A percentile compares a stretch with the other conserved stretches of the same genome.
phyloP scores from a whole-genome alignment of 768 basidiomycete species.

The Pleurotus platypus region DNA sequence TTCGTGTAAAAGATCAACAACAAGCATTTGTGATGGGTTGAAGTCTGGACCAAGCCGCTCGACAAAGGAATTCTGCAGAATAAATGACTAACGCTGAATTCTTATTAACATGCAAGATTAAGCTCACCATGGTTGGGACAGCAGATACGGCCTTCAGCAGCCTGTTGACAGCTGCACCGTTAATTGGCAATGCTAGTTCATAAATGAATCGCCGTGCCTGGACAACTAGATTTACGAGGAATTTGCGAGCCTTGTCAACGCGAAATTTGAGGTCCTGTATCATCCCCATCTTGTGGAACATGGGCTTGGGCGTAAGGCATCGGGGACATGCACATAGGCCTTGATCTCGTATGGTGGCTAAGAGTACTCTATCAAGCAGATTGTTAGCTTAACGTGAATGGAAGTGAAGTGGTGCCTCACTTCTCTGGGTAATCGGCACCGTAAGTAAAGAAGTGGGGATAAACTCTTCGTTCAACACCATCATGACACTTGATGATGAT shows the following conservation, averaged over 20 bases:
- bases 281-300: constrained; percentile 9
- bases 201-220: not conserved
- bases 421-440: constrained; percentile 24
- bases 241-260: constrained; percentile 5
- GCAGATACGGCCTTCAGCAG: constrained; percentile 2
- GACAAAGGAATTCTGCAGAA: constrained; percentile 30
- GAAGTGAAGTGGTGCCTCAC: not conserved
- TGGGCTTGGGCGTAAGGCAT: constrained; percentile 3
- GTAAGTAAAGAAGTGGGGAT: constrained; percentile 20
- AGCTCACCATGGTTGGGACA: constrained; percentile 8
- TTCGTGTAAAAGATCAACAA: constrained; percentile 33
- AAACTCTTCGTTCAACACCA: constrained; percentile 15
- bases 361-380: not conserved
- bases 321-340: constrained; percentile 7
- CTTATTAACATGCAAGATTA: too few relatives aligned
- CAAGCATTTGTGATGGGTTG: constrained; percentile 35
- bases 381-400: not conserved
- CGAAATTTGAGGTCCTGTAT: constrained; percentile 16
- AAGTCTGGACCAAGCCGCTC: constrained; percentile 23
- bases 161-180: not conserved
- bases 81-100: too few relatives aligned
- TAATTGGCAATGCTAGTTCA: not conserved
- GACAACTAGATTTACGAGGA: not conserved
- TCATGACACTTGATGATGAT: constrained; percentile 20
- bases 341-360: constrained; percentile 8